Base-by-base conservation (phyloP, 495 filamentous ascomycete genomes). In the Penicillium nucicola region DNA sequence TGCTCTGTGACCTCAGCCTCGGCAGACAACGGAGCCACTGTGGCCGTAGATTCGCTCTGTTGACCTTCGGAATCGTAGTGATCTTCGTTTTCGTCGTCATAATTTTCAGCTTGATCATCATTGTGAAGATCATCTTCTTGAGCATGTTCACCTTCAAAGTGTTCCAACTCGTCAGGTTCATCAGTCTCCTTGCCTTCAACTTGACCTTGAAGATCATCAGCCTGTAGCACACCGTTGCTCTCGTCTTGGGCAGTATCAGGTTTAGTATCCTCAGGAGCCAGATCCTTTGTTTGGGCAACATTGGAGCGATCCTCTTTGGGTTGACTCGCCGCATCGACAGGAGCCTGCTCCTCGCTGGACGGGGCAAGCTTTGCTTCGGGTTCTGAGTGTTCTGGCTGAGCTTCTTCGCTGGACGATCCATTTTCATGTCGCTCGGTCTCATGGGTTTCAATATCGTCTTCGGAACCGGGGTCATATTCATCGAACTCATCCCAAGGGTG, bases 401-500 rank as follows among this genome's bases (percentile, higher is more conserved):
- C 37, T n/a, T 62, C 46, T 18, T 52, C 44, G 11, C 43, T 34
- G 9, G 37, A 22, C 8, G 34, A 15, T 22, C 56, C 56, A 3
- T 60, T 41, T 11, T 52, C 39, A 11, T 45, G 52, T 9, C 55
- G 43, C 20, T 52, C 48, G 4, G 35, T 42, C 14, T 46, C 53
- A 30, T 41, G 37, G 6, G 36, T 12, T 14, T 67, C 61, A 35
- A 19, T 2, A 34, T 42, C 22, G 2, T 45, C 58, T 32, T 55
- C 55, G 9, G 55, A 58, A 32, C 34, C 55, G 34, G 55, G 52
- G 33, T 59, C 62, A 15, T 25, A 61, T 37, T 74, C 64, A 9
- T 65, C 58, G 51, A 67, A 71, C 7, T 63, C 60, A 58, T 69
- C 64, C 62, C 72, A 75, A 7, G 58, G 47, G 31, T 65, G 63